Percentiles rank a stretch among this genome's conserved stretches.
Conservation (phyloP, 768 basidiomycete species). For the Leccinellum rugosiceps region DNA sequence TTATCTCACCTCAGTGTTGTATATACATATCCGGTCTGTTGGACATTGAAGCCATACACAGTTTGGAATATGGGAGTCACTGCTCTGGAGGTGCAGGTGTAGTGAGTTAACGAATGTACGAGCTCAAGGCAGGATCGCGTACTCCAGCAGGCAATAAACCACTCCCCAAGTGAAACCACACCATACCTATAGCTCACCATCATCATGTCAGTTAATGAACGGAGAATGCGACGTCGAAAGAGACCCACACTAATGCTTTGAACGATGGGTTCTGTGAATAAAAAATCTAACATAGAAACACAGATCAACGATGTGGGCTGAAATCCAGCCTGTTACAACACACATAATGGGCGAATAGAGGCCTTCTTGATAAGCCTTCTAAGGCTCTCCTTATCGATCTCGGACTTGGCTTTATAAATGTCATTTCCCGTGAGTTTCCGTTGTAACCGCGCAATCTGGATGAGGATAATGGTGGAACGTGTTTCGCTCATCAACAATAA, state of each 20-base stretch:
- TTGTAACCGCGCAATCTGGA: constrained; percentile 56
- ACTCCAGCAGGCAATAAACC: constrained; percentile 63
- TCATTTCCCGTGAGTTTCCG: constrained; percentile 64
- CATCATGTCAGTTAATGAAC: background rate
- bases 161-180: constrained; percentile 74
- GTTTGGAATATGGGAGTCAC: constrained; percentile 51
- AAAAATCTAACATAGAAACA: constrained; percentile 14
- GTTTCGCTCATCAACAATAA: constrained; percentile 68
- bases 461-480: constrained; percentile 65
- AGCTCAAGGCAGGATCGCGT: constrained; percentile 1
- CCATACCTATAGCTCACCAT: constrained; percentile 46
- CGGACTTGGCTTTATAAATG: constrained; percentile 56
- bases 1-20: constrained; percentile 45
- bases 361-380: constrained; percentile 60
- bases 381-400: constrained; percentile 57
- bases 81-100: constrained; percentile 37
- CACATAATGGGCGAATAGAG: constrained; percentile 67
- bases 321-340: constrained; percentile 23
- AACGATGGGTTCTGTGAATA: constrained; percentile 61
- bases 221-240: background rate
- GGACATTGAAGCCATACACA: constrained; percentile 58
- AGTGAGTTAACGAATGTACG: background rate
- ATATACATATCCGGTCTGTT: constrained; percentile 58
- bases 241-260: constrained; percentile 61
- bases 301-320: background rate